phyloP scores from a whole-genome alignment of 129 eudicot species.

The Oenanthe sinensis region DNA sequence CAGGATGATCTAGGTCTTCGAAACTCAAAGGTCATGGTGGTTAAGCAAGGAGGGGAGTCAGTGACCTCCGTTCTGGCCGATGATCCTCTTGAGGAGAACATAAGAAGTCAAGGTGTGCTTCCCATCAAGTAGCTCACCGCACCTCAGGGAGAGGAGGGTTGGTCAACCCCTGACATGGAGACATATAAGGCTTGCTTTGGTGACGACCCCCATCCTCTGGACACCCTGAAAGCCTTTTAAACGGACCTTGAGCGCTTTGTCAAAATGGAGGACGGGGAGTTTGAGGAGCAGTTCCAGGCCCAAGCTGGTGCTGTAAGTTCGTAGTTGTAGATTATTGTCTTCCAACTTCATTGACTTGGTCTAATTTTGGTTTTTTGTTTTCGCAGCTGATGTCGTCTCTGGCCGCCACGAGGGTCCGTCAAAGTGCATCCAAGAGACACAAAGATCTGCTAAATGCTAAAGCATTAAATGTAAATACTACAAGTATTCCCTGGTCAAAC shows the following conservation, averaged over 20 bases:
- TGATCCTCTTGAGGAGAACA: neutral
- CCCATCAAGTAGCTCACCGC: no score
- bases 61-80: neutral
- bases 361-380: no score
- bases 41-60: neutral
- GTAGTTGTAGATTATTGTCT: neutral
- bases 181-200: neutral
- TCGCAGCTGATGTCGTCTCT: no score
- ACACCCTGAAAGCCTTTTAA: neutral
- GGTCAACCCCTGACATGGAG: no score
- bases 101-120: neutral
- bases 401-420: no score
- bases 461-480: no score
- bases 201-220: neutral
- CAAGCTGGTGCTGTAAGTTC: neutral
- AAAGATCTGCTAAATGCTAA: neutral
- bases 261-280: neutral
- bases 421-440: no score
- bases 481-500: no score
- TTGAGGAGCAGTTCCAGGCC: neutral
- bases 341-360: neutral
- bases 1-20: no score
- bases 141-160: no score
- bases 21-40: no score
- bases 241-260: neutral